A percentile compares a stretch with the other conserved stretches of the same genome.
Evolutionary conservation across 306 rosid genomes (phyloP).

Genomic region (Astragalus glycyphyllos): DNA sequence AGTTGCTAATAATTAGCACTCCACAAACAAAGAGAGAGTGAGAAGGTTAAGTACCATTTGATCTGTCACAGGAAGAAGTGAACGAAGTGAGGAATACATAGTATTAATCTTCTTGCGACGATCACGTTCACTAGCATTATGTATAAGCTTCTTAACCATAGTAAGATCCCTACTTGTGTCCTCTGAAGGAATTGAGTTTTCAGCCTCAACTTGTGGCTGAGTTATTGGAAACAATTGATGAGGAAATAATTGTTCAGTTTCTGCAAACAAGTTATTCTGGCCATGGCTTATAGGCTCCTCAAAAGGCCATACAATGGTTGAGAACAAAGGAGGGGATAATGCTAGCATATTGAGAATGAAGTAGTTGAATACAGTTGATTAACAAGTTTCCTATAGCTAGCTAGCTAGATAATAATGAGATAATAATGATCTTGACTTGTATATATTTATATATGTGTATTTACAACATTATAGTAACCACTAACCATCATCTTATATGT

Average conservation of each 20-base stretch:
- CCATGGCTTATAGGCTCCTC: slow-evolving; percentile 42
- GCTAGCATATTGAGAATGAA: slow-evolving; percentile 36
- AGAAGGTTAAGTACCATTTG: slow-evolving; percentile 54
- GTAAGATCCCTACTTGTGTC: not conserved
- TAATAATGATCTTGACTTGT: not conserved
- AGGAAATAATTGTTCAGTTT: not conserved
- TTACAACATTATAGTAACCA: not conserved
- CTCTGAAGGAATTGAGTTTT: slow-evolving; percentile 31
- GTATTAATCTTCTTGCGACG: slow-evolving; percentile 82
- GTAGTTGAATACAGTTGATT: not conserved
- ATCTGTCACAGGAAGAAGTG: slow-evolving; percentile 63
- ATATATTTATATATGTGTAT: slow-evolving; percentile 1
- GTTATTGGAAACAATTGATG: not conserved
- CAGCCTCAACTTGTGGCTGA: not conserved
- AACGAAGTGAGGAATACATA: slow-evolving; percentile 73
- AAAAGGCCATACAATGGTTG: slow-evolving; percentile 43
- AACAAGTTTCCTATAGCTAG: not conserved
- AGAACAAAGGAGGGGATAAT: slow-evolving; percentile 45
- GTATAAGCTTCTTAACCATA: slow-evolving; percentile 67
- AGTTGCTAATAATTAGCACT: too few species aligned
- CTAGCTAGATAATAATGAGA: not conserved
- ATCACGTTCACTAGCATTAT: slow-evolving; percentile 85
- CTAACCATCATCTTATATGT: slow-evolving; percentile 22
- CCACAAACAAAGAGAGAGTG: not conserved
- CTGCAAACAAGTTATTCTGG: not conserved